These are phyloP conservation scores for Neonectria punicea DNA, from an alignment of 2,329 filamentous ascomycete genomes.

Conservation along the genomic window DNA sequence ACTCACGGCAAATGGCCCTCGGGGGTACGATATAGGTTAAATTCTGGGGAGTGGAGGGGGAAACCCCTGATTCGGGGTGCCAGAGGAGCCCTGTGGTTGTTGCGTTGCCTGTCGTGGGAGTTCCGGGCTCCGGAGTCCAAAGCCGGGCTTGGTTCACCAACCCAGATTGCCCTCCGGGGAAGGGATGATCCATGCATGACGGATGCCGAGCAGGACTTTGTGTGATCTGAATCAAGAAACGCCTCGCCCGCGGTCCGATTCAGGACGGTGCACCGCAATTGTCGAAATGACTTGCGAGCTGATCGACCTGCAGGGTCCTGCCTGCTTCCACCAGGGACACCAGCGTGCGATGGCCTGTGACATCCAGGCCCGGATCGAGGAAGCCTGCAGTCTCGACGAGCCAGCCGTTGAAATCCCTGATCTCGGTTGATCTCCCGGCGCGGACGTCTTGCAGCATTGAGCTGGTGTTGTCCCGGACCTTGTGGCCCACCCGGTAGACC, in stretches of 20 bases:
- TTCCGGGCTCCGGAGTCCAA: conserved; percentile 18
- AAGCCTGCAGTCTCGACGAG: conserved; percentile 58
- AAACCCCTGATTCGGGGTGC: conserved; percentile 8
- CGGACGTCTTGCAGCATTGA: conserved; percentile 71
- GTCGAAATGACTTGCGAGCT: conserved; percentile 47
- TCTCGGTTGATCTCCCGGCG: conserved; percentile 63
- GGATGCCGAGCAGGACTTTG: conserved; percentile 28
- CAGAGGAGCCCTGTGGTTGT: conserved; percentile 7
- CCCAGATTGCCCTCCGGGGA: conserved; percentile 6
- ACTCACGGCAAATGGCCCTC: conserved; percentile 18
- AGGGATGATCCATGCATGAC: conserved; percentile 18
- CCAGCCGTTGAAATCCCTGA: conserved; percentile 70
- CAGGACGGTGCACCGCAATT: conserved; percentile 25
- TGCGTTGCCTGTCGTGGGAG: conserved; percentile 6
- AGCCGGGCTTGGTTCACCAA: conserved; percentile 4
- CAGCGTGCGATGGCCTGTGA: conserved; percentile 54
- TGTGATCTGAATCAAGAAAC: conserved; percentile 27
- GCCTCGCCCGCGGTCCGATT: conserved; percentile 29
- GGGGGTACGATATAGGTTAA: conserved; percentile 23
- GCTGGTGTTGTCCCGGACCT: conserved; percentile 65
- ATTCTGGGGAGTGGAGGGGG: conserved; percentile 26
- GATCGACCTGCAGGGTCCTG: conserved; percentile 45
- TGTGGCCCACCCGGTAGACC: conserved; percentile 59
- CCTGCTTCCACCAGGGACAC: conserved; percentile 56
- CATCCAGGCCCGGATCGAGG: conserved; percentile 47